Conservation (phyloP, 176 grass and related monocot species). For the Carex scoparia region DNA sequence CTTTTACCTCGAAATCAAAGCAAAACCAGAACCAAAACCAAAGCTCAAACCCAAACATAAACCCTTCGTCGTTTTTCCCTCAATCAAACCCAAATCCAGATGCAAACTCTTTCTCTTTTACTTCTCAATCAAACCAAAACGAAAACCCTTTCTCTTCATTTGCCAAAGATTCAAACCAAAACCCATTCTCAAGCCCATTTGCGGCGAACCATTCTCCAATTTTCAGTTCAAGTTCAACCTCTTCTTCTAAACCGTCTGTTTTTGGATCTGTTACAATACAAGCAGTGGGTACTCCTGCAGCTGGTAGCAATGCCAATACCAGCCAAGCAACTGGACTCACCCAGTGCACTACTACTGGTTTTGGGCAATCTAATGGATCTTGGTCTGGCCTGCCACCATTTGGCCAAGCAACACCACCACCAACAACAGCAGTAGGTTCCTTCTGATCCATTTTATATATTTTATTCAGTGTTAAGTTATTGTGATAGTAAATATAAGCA, state of each 20-base stretch:
- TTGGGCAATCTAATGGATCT: background rate
- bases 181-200: background rate
- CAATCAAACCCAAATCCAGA: slow-evolving; percentile 18
- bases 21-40: slow-evolving; percentile 1
- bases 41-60: background rate
- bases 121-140: slow-evolving; percentile 5
- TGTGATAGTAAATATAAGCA: slow-evolving; percentile 1
- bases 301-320: background rate
- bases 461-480: background rate
- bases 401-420: background rate
- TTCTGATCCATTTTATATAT: background rate
- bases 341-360: background rate
- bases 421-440: background rate
- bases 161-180: slow-evolving; percentile 2
- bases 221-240: slow-evolving; percentile 8
- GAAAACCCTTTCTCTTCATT: background rate
- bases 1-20: background rate
- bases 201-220: background rate
- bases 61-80: background rate
- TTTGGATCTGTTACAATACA: slow-evolving; percentile 6
- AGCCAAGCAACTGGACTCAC: background rate
- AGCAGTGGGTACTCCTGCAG: background rate
- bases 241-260: background rate
- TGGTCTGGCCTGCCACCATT: background rate
- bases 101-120: background rate